Evolutionary conservation across 306 rosid species (phyloP).

Genomic region (Rosa rugosa): DNA sequence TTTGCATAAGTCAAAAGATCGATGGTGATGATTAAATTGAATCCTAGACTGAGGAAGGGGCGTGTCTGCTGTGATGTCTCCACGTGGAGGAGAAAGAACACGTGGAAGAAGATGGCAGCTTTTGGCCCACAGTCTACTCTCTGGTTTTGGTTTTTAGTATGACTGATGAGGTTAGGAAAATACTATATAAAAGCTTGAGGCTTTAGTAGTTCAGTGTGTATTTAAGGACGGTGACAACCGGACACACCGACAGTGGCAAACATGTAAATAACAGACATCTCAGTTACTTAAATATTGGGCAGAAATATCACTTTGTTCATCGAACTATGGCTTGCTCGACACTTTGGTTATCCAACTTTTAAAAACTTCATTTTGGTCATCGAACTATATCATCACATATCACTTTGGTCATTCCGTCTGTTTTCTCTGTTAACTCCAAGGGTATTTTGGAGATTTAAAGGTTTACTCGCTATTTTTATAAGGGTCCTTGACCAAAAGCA

Average conservation of each 20-base stretch:
- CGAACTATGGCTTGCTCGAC: no score
- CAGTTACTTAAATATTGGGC: not conserved
- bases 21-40: conserved; percentile 6
- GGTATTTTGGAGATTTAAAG: no score
- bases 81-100: conserved; percentile 24
- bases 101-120: conserved; percentile 28
- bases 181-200: not conserved
- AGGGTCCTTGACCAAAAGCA: no score
- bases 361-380: no score
- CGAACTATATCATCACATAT: no score
- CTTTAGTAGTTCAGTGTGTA: not conserved
- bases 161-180: not conserved
- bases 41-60: not conserved
- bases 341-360: no score
- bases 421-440: no score
- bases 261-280: conserved; percentile 1
- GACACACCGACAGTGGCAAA: conserved; percentile 43
- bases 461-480: no score
- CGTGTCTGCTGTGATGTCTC: conserved; percentile 22
- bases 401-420: no score
- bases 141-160: not conserved
- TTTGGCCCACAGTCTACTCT: not conserved
- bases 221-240: not conserved
- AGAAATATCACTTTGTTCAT: no score
- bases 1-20: not conserved